These are phyloP conservation scores for Rubia balearica DNA, from an alignment of 305 asterid species.

Conservation along the genomic window DNA sequence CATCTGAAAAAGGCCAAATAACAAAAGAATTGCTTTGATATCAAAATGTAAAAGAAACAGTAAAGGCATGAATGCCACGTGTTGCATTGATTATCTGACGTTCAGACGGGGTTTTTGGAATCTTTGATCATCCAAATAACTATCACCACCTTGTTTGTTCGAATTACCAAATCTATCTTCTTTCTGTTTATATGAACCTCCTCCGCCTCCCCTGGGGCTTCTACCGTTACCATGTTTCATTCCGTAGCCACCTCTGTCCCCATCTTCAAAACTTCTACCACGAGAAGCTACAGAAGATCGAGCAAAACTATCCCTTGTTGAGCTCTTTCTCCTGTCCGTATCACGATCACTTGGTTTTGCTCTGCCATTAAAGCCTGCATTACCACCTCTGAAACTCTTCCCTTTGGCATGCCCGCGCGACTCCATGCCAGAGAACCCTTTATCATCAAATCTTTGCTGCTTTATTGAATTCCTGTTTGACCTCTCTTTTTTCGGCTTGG, in stretches of 20 bases:
- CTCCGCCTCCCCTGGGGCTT: constrained; percentile 26
- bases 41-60: not conserved
- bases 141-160: constrained; percentile 33
- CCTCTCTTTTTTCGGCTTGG: constrained; percentile 33
- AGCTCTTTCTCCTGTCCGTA: constrained; percentile 22
- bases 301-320: constrained; percentile 24
- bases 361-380: constrained; percentile 21
- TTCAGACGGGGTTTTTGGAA: constrained; percentile 53
- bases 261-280: constrained; percentile 32
- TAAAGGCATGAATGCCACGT: too few relatives aligned
- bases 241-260: constrained; percentile 8
- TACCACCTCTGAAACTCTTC: constrained; percentile 16
- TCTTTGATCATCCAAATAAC: constrained; percentile 45
- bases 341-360: constrained; percentile 25
- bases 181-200: constrained; percentile 28
- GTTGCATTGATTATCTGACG: constrained; percentile 36
- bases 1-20: not conserved
- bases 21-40: not conserved
- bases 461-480: constrained; percentile 27
- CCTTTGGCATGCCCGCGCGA: not conserved
- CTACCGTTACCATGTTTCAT: constrained; percentile 15
- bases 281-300: constrained; percentile 34
- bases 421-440: constrained; percentile 16
- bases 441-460: constrained; percentile 41
- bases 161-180: constrained; percentile 38